A percentile compares a stretch with the other conserved stretches of the same genome.
These are phyloP conservation scores for Anthracocystis panici-leucophaei DNA, from an alignment of 1,284 basidiomycete genomes.

Conservation along the genomic window DNA sequence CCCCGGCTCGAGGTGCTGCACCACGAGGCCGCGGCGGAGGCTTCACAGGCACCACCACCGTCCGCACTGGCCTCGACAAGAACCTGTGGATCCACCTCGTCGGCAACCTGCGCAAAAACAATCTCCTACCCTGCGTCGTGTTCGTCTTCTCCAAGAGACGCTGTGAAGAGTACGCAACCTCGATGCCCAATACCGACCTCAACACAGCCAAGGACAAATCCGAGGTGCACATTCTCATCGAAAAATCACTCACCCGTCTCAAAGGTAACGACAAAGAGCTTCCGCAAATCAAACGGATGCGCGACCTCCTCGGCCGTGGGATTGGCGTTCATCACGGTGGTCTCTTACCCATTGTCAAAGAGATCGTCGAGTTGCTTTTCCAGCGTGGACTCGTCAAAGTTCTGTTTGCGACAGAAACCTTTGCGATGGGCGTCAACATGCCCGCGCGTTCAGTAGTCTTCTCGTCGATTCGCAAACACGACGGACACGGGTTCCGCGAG, in stretches of 20 bases:
- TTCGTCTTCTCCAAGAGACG: slow-evolving; percentile 97
- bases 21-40: slow-evolving; percentile 70
- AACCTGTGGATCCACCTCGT: slow-evolving; percentile 94
- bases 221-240: slow-evolving; percentile 93
- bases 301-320: slow-evolving; percentile 88
- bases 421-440: slow-evolving; percentile 99
- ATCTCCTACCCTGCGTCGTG: slow-evolving; percentile 90
- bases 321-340: slow-evolving; percentile 99
- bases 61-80: slow-evolving; percentile 77
- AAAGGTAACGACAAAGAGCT: slow-evolving; percentile 89
- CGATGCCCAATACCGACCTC: slow-evolving; percentile 88
- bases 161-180: slow-evolving; percentile 95
- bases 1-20: slow-evolving; percentile 67
- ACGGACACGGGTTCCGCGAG: slow-evolving; percentile 90
- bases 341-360: slow-evolving; percentile 94
- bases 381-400: slow-evolving; percentile 95
- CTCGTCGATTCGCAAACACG: slow-evolving; percentile 93
- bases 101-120: slow-evolving; percentile 84
- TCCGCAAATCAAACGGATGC: slow-evolving; percentile 94
- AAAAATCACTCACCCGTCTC: slow-evolving; percentile 88
- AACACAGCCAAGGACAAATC: slow-evolving; percentile 90
- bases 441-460: slow-evolving; percentile 97
- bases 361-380: slow-evolving; percentile 92
- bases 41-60: slow-evolving; percentile 32
- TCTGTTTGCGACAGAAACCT: slow-evolving; percentile 97